Conservation (phyloP, 148 eudicot species). For the Amaranthus cruentus region DNA sequence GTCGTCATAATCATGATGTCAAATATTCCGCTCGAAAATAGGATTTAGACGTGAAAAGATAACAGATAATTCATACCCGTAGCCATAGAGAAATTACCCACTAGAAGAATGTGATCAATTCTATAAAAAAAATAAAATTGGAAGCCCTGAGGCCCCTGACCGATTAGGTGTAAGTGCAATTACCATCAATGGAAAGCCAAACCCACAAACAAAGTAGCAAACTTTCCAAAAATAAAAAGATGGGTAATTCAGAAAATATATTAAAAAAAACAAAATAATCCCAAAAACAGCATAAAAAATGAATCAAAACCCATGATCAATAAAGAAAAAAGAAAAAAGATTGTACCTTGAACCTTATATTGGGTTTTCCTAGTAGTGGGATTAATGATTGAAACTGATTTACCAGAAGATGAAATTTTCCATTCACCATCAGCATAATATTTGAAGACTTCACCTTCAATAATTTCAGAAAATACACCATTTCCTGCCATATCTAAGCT, state of each 20-base stretch:
- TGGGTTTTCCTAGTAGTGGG: slow-evolving; percentile 88
- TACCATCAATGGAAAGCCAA: background rate
- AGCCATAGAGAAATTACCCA: too few relatives aligned
- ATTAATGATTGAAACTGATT: slow-evolving; percentile 77
- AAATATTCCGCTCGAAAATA: too few relatives aligned
- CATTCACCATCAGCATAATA: slow-evolving; percentile 89
- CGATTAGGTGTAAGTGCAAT: too few relatives aligned
- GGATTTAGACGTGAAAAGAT: too few relatives aligned
- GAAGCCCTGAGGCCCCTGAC: too few relatives aligned
- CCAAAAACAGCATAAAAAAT: background rate
- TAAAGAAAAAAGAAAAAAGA: background rate
- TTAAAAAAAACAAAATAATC: background rate
- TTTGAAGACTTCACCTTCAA: slow-evolving; percentile 73
- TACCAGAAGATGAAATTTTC: slow-evolving; percentile 76
- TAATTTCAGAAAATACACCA: slow-evolving; percentile 68
- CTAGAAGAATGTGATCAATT: too few relatives aligned
- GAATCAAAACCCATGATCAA: background rate
- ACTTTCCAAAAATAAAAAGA: background rate
- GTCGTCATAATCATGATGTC: too few relatives aligned
- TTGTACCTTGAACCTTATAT: slow-evolving; percentile 83
- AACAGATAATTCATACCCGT: too few relatives aligned
- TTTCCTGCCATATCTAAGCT: slow-evolving; percentile 55
- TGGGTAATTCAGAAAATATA: slow-evolving; percentile 2
- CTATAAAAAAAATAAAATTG: too few relatives aligned
- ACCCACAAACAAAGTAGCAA: background rate